Evolutionary conservation across 192 early-diverging fungal genomes (phyloP).

Genomic region (Rhizoclosmatium globosum): DNA sequence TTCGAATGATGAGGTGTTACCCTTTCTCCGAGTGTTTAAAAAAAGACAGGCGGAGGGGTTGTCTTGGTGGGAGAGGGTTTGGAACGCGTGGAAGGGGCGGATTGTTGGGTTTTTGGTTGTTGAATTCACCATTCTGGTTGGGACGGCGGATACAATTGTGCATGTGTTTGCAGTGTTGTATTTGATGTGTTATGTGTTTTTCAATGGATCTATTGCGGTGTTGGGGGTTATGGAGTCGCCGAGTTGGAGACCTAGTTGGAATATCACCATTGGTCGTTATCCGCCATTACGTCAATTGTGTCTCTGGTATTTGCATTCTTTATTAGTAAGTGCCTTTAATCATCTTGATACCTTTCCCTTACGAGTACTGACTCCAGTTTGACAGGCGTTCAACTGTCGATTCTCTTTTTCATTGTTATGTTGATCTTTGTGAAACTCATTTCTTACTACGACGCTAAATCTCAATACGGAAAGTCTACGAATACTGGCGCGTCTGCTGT

Average conservation of each 20-base stretch:
- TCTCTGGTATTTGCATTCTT: constrained; percentile 31
- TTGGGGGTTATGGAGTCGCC: constrained; percentile 36
- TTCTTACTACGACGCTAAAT: constrained; percentile 29
- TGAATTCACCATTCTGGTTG: constrained; percentile 30
- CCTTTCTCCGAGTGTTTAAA: constrained; percentile 33
- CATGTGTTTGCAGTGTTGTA: constrained; percentile 29
- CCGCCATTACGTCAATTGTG: constrained; percentile 21
- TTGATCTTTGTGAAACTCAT: constrained; percentile 18
- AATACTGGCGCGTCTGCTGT: background rate
- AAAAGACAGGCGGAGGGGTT: background rate
- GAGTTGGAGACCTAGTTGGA: constrained; percentile 40
- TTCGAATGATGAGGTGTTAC: constrained; percentile 36
- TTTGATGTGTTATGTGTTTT: constrained; percentile 34
- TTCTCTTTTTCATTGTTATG: constrained; percentile 13
- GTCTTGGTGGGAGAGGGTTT: background rate
- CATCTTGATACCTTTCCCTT: background rate
- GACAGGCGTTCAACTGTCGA: background rate
- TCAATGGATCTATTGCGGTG: constrained; percentile 34
- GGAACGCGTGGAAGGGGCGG: constrained; percentile 7
- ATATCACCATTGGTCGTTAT: constrained; percentile 40
- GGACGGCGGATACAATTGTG: constrained; percentile 15
- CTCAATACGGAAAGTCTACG: constrained; percentile 32
- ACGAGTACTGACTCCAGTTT: background rate
- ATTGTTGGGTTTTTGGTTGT: constrained; percentile 30
- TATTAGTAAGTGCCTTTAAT: constrained; percentile 13